A percentile compares a stretch with the other conserved stretches of the same genome.
Conservation (phyloP, 1,139 yeast genomes). For the Geotrichum reessii region DNA sequence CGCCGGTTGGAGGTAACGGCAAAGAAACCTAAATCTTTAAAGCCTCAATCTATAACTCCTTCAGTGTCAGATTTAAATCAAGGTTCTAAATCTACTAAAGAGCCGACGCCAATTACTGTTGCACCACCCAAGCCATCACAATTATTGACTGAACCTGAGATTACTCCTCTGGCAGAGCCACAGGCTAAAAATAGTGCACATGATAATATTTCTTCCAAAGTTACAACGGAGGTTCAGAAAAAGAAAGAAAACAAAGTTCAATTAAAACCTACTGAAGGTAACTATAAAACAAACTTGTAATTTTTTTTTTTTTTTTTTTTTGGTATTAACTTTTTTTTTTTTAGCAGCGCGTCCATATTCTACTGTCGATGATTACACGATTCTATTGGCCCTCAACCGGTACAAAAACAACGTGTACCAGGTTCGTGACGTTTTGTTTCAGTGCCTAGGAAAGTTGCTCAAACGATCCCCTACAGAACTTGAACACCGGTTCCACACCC, state of each 20-base stretch:
- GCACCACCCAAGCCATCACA: not conserved
- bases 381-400: not conserved
- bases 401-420: not conserved
- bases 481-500: not conserved
- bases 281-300: not conserved
- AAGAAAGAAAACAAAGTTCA: not conserved
- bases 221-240: not conserved
- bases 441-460: not conserved
- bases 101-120: not conserved
- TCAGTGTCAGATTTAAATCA: not conserved
- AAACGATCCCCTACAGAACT: not conserved
- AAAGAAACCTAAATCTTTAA: not conserved
- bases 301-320: not conserved
- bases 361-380: not conserved
- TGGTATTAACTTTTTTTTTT: not conserved
- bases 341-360: not conserved
- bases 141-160: not conserved
- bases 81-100: no score
- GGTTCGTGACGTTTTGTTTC: not conserved
- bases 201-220: not conserved
- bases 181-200: not conserved
- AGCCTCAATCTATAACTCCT: not conserved
- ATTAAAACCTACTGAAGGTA: not conserved
- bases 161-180: not conserved
- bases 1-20: not conserved